These are phyloP conservation scores for Populus tomentosa DNA, from an alignment of 441 rosid species.

Conservation along the genomic window DNA sequence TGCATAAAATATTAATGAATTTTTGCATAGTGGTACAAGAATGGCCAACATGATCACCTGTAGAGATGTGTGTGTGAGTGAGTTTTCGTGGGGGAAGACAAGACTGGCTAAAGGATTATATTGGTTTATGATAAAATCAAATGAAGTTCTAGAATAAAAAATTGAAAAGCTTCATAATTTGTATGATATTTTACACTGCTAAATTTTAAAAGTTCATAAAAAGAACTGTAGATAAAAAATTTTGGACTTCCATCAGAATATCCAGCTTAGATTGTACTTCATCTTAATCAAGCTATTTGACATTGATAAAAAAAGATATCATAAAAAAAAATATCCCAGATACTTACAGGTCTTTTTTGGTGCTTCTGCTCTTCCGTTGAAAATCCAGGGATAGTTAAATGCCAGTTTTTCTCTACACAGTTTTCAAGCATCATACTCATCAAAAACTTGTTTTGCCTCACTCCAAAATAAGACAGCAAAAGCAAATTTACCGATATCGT, in stretches of 20 bases:
- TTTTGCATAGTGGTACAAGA: neutral
- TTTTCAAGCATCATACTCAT: conserved; percentile 15
- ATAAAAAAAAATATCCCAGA: neutral
- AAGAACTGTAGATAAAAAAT: neutral
- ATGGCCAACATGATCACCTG: neutral
- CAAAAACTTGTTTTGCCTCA: conserved; percentile 3
- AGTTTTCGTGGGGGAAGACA: neutral
- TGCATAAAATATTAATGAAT: neutral
- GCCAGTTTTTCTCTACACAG: conserved; percentile 86
- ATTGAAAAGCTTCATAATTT: neutral
- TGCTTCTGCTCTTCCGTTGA: conserved; percentile 70
- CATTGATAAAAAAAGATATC: neutral
- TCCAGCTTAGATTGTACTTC: neutral
- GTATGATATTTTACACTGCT: neutral
- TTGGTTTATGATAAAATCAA: neutral
- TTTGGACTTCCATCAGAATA: neutral
- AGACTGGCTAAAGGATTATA: neutral
- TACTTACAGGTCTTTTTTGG: conserved; percentile 62
- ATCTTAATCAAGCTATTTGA: neutral
- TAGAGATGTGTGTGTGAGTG: neutral
- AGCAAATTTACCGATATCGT: neutral
- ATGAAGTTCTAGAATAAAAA: no score
- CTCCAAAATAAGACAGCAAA: neutral
- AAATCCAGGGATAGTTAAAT: conserved; percentile 76
- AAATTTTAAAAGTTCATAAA: neutral